These are phyloP conservation scores for Coleophoma crateriformis DNA, from an alignment of 2,329 filamentous ascomycete genomes.

Conservation along the genomic window DNA sequence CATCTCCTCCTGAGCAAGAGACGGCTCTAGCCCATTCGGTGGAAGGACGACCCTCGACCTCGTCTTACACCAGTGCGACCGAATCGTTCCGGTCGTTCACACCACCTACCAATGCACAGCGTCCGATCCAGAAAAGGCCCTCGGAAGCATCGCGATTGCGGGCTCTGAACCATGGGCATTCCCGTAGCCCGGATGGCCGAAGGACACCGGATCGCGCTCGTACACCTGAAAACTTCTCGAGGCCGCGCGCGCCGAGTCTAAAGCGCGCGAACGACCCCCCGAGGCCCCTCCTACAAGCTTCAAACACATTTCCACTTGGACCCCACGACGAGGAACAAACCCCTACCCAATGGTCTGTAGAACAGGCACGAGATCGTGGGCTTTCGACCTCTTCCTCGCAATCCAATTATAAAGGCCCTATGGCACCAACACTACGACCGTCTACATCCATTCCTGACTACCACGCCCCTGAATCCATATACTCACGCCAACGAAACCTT, in stretches of 20 bases:
- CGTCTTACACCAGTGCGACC: conserved; percentile 11
- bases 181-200: conserved; percentile 11
- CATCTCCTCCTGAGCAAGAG: conserved; percentile 7
- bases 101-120: conserved; percentile 12
- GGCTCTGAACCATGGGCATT: conserved; percentile 24
- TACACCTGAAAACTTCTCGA: conserved; percentile 21
- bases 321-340: conserved; percentile 15
- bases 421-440: conserved; percentile 16
- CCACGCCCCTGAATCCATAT: conserved; percentile 20
- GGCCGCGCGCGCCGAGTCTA: conserved; percentile 21
- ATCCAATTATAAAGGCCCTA: conserved; percentile 11
- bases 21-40: conserved; percentile 5
- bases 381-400: conserved; percentile 22
- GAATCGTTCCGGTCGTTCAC: conserved; percentile 16
- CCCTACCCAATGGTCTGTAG: conserved; percentile 7
- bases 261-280: conserved; percentile 20
- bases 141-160: conserved; percentile 27
- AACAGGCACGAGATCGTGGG: conserved; percentile 18
- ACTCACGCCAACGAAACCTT: conserved; percentile 22
- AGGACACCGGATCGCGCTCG: conserved; percentile 15
- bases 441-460: conserved; percentile 27
- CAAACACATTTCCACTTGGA: conserved; percentile 15
- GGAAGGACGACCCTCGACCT: conserved; percentile 16
- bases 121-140: conserved; percentile 17
- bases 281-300: conserved; percentile 13